phyloP scores from a whole-genome alignment of 2,329 filamentous ascomycete genomes.

The Fusarium verrucosum region DNA sequence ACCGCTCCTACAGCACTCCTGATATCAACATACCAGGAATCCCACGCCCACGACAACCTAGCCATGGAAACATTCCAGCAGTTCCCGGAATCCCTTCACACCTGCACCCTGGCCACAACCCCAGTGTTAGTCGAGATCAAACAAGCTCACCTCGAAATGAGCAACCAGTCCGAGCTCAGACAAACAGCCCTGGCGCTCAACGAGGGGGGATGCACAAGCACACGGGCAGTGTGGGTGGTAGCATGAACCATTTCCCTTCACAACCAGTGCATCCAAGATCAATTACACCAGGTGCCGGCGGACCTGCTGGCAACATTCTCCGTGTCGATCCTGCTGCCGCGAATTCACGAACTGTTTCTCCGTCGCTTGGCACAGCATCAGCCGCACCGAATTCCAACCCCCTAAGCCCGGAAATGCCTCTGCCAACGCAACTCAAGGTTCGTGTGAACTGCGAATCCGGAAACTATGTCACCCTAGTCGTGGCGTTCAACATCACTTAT shows the following conservation, averaged over 20 bases:
- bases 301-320: conserved; percentile 44
- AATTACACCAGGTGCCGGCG: conserved; percentile 52
- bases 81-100: conserved; percentile 82
- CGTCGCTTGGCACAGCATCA: conserved; percentile 53
- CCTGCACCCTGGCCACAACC: conserved; percentile 68
- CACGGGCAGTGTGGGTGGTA: conserved; percentile 60
- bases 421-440: conserved; percentile 86
- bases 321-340: conserved; percentile 52
- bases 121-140: conserved; percentile 78
- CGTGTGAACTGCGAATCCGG: conserved; percentile 89
- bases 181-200: conserved; percentile 75
- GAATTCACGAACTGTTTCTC: conserved; percentile 58
- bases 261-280: conserved; percentile 64
- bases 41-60: conserved; percentile 65
- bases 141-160: conserved; percentile 80
- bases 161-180: conserved; percentile 73
- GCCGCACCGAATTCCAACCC: conserved; percentile 40
- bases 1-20: conserved; percentile 92
- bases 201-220: conserved; percentile 65
- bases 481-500: conserved; percentile 93
- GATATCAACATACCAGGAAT: conserved; percentile 82
- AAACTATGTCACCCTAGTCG: conserved; percentile 94
- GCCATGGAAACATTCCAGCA: conserved; percentile 67
- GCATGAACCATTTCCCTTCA: conserved; percentile 64
- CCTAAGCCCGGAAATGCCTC: conserved; percentile 60